phyloP scores from a whole-genome alignment of 495 filamentous ascomycete genomes.

The Aspergillus steynii region DNA sequence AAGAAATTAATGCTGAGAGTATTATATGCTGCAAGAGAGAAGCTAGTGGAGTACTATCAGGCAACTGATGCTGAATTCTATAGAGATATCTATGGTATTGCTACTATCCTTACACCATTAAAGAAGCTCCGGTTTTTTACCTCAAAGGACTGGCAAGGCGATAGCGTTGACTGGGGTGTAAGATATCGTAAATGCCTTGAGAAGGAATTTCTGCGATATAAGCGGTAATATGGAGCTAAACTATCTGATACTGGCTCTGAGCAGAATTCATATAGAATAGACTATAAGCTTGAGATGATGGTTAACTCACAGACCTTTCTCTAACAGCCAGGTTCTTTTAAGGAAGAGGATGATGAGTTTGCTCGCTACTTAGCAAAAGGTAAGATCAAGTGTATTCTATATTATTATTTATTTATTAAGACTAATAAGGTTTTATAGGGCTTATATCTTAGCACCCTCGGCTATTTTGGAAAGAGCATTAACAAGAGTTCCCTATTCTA shows the following conservation, averaged over 20 bases:
- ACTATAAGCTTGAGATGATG: too few relatives aligned
- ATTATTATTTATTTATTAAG: background rate
- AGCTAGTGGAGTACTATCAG: constrained; percentile 6
- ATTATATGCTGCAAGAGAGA: background rate
- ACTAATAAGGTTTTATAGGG: background rate
- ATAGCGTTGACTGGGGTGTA: background rate
- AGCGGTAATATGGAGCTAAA: too few relatives aligned
- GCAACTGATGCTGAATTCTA: background rate
- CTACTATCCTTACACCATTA: background rate
- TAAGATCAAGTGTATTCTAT: background rate
- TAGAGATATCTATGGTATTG: constrained; percentile 9
- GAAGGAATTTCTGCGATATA: background rate
- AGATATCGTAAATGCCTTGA: background rate
- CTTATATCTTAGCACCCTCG: background rate
- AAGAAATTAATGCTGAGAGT: constrained; percentile 3
- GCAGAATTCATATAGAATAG: too few relatives aligned
- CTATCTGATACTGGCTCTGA: too few relatives aligned
- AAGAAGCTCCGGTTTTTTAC: background rate
- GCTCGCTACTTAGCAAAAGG: too few relatives aligned
- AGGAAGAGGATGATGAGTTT: too few relatives aligned
- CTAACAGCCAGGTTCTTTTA: too few relatives aligned
- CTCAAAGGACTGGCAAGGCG: background rate
- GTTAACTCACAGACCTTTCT: too few relatives aligned
- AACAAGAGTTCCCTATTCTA: background rate
- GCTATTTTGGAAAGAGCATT: background rate